Percentiles rank a stretch among this genome's conserved stretches.
Evolutionary conservation across 2,329 filamentous ascomycete species (phyloP).

Genomic region (Aureobasidium sp.): DNA sequence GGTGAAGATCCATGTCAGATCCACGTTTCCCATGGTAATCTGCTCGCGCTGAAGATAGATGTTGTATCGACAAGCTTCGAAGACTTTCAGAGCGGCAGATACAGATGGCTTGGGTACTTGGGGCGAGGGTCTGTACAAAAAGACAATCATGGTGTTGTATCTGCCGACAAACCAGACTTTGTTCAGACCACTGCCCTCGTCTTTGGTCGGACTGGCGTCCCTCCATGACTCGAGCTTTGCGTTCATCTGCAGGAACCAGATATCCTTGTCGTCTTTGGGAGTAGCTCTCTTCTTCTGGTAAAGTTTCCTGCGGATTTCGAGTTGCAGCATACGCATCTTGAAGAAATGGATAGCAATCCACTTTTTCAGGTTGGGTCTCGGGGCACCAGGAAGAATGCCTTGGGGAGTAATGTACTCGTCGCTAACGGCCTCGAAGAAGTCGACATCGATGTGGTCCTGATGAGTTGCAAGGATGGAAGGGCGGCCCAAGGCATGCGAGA

Average conservation of each 20-base stretch:
- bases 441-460: conserved; percentile 75
- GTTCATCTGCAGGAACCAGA: conserved; percentile 80
- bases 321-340: conserved; percentile 80
- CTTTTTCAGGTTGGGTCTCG: conserved; percentile 67
- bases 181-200: conserved; percentile 63
- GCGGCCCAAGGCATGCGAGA: conserved; percentile 81
- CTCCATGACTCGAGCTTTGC: conserved; percentile 74
- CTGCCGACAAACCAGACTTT: conserved; percentile 67
- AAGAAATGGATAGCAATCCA: conserved; percentile 87
- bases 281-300: conserved; percentile 77
- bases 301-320: conserved; percentile 77
- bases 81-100: conserved; percentile 73
- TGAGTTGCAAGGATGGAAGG: conserved; percentile 78
- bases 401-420: conserved; percentile 75
- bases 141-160: conserved; percentile 82
- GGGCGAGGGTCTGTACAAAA: conserved; percentile 83
- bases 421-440: conserved; percentile 74
- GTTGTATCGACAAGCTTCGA: conserved; percentile 73
- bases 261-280: conserved; percentile 71
- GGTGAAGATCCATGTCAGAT: conserved; percentile 91
- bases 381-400: conserved; percentile 63
- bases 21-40: conserved; percentile 66
- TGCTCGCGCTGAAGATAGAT: conserved; percentile 75
- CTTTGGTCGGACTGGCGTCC: conserved; percentile 64
- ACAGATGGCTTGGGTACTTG: conserved; percentile 81